These are phyloP conservation scores for Mucor racemosus DNA, from an alignment of 371 early-diverging fungal species.

Conservation along the genomic window DNA sequence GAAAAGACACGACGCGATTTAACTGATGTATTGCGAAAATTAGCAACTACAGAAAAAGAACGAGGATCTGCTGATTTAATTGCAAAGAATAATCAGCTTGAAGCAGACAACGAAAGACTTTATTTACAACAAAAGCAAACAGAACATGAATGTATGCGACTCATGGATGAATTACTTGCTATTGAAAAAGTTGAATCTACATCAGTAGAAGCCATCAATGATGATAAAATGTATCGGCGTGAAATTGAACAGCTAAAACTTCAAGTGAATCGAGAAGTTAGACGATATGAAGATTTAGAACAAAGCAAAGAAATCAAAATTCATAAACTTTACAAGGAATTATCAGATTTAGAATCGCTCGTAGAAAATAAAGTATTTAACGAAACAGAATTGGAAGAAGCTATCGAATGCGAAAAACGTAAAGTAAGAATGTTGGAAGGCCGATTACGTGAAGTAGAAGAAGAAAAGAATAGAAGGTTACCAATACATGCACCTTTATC, in stretches of 20 bases:
- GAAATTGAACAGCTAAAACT: conserved; percentile 54
- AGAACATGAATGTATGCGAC: conserved; percentile 72
- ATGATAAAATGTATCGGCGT: background rate
- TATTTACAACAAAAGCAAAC: conserved; percentile 60
- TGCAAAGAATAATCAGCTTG: conserved; percentile 1
- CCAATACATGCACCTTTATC: conserved; percentile 12
- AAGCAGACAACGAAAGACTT: conserved; percentile 16
- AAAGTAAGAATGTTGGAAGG: conserved; percentile 46
- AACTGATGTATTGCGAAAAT: conserved; percentile 27
- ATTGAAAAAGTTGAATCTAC: conserved; percentile 27
- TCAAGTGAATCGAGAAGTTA: conserved; percentile 49
- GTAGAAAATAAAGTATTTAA: conserved; percentile 75
- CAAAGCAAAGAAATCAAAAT: conserved; percentile 60
- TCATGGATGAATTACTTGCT: conserved; percentile 68
- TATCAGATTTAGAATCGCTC: conserved; percentile 68
- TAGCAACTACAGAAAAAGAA: conserved; percentile 13
- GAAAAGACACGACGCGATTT: conserved; percentile 41
- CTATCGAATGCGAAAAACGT: conserved; percentile 49
- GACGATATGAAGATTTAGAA: conserved; percentile 58
- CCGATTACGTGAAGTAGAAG: conserved; percentile 8
- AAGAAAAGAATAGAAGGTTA: conserved; percentile 10
- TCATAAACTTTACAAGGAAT: conserved; percentile 62
- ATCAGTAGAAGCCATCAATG: background rate
- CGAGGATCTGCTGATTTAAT: background rate
- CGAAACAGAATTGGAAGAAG: conserved; percentile 71